These are phyloP conservation scores for Orbilia oligospora DNA, from an alignment of 2,329 filamentous ascomycete genomes.

Conservation along the genomic window DNA sequence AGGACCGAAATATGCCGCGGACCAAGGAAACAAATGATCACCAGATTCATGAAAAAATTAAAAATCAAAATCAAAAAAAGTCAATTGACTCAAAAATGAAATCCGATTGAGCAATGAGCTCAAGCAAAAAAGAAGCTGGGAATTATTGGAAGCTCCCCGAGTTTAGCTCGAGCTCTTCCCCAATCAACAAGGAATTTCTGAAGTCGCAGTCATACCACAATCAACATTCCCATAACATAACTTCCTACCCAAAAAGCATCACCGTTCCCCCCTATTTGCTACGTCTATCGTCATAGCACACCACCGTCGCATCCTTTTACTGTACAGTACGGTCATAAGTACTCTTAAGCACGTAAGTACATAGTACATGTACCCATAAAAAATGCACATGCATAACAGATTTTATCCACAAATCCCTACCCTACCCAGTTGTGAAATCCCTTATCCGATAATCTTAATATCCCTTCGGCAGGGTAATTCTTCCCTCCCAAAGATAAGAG, in stretches of 20 bases:
- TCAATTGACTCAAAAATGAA: slow-evolving; percentile 3
- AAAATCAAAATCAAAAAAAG: slow-evolving; percentile 1
- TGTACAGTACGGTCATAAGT: too few species aligned
- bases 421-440: slow-evolving; percentile 5
- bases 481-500: slow-evolving; percentile 16
- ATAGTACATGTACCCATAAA: too few species aligned
- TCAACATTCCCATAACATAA: slow-evolving; percentile 30
- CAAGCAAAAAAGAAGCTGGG: background rate
- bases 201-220: slow-evolving; percentile 37
- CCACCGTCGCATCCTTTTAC: slow-evolving; percentile 12
- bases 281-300: slow-evolving; percentile 49
- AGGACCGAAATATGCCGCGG: slow-evolving; percentile 46
- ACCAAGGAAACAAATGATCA: slow-evolving; percentile 23
- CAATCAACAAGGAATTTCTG: background rate
- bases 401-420: slow-evolving; percentile 11
- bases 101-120: slow-evolving; percentile 1
- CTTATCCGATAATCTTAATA: slow-evolving; percentile 30
- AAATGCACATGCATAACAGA: slow-evolving; percentile 18
- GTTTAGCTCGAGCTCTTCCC: slow-evolving; percentile 14
- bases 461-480: slow-evolving; percentile 16
- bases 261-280: slow-evolving; percentile 36
- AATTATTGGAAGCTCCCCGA: background rate
- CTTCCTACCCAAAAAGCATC: slow-evolving; percentile 18
- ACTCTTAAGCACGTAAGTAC: too few species aligned
- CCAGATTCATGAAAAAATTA: slow-evolving; percentile 14